phyloP scores from a whole-genome alignment of 306 rosid genomes.

The Malus asiatica region DNA sequence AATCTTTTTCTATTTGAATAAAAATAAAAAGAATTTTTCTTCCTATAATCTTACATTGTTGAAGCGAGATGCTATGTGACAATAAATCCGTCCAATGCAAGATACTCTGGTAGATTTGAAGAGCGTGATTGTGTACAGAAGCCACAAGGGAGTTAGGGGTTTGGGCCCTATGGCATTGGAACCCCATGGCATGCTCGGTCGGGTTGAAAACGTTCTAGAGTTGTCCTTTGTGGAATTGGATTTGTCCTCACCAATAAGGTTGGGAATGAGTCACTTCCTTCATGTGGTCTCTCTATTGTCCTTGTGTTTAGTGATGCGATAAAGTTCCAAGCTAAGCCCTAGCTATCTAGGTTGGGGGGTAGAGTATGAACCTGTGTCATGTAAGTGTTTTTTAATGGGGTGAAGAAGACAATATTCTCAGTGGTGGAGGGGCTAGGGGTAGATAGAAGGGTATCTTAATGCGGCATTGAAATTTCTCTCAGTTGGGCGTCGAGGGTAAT shows the following conservation, averaged over 20 bases:
- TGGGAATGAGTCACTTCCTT: not conserved
- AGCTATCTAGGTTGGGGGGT: too few species aligned
- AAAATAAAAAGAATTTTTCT: too few species aligned
- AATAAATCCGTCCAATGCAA: too few species aligned
- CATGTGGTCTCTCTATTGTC: not conserved
- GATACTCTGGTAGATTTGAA: not conserved
- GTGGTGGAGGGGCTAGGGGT: not conserved
- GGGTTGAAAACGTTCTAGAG: not conserved
- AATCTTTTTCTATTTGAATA: too few species aligned
- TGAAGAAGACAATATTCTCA: not conserved
- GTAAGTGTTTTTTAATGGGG: too few species aligned
- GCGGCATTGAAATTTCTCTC: not conserved
- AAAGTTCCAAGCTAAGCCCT: not conserved
- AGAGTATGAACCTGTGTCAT: too few species aligned
- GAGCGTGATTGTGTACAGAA: not conserved
- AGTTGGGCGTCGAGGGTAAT: too few species aligned
- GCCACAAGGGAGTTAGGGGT: not conserved
- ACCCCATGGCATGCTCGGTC: conserved; percentile 7
- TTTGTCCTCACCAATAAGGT: not conserved
- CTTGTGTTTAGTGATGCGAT: not conserved
- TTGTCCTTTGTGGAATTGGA: conserved; percentile 8
- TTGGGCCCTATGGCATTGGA: not conserved
- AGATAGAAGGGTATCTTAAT: too few species aligned
- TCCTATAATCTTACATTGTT: not conserved
- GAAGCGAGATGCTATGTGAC: not conserved